A percentile compares a stretch with the other conserved stretches of the same genome.
Evolutionary conservation across 1,139 yeast species (phyloP).

Genomic region (Pichia sp.): DNA sequence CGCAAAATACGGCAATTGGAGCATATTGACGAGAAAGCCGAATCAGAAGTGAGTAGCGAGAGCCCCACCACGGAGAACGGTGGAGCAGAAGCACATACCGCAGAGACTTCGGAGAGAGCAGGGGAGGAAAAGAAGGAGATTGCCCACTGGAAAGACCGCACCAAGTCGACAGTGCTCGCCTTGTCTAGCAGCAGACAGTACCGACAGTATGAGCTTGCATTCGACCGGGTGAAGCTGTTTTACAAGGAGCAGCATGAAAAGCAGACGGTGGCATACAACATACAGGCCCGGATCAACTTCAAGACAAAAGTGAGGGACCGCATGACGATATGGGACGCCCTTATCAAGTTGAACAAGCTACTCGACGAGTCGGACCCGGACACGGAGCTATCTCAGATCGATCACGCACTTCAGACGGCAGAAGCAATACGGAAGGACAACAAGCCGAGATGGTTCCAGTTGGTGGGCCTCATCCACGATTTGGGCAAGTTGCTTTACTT

Average conservation of each 20-base stretch:
- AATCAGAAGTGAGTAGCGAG: not conserved
- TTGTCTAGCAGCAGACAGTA: slow-evolving; percentile 36
- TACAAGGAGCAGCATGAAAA: slow-evolving; percentile 66
- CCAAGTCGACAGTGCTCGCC: slow-evolving; percentile 21
- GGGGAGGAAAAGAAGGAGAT: slow-evolving; percentile 1
- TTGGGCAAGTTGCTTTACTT: slow-evolving; percentile 65
- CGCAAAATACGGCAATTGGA: slow-evolving; percentile 25
- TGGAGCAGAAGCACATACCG: not conserved
- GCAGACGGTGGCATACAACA: slow-evolving; percentile 69
- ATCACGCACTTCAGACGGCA: slow-evolving; percentile 73
- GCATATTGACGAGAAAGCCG: not conserved
- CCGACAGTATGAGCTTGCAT: slow-evolving; percentile 66
- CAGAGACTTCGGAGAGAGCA: slow-evolving; percentile 17
- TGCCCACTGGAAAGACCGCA: slow-evolving; percentile 27
- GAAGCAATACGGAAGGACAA: slow-evolving; percentile 67
- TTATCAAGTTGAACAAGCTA: slow-evolving; percentile 56
- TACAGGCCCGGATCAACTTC: slow-evolving; percentile 67
- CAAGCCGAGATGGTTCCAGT: slow-evolving; percentile 72
- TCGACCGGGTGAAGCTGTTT: slow-evolving; percentile 62
- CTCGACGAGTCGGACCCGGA: slow-evolving; percentile 74
- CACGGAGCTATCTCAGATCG: slow-evolving; percentile 69
- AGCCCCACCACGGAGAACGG: not conserved
- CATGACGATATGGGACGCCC: slow-evolving; percentile 71
- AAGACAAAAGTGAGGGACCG: slow-evolving; percentile 60
- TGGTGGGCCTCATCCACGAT: slow-evolving; percentile 70